phyloP scores from a whole-genome alignment of 2,329 filamentous ascomycete genomes.

The Scedosporium aurantiacum region DNA sequence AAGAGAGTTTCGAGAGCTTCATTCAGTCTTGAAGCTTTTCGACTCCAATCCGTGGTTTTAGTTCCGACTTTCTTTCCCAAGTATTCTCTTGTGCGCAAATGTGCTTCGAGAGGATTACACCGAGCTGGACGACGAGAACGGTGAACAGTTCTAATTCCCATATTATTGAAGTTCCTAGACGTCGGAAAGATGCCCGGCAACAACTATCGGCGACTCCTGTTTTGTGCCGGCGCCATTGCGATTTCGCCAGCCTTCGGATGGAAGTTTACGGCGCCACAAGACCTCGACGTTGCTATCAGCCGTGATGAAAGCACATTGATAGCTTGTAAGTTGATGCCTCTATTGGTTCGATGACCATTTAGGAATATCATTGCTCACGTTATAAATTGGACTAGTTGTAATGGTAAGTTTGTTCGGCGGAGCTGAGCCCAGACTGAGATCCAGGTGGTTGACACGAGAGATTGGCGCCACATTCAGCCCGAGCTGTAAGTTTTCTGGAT shows the following conservation, averaged over 20 bases:
- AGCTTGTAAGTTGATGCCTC: slow-evolving; percentile 6
- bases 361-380: background rate
- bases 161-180: background rate
- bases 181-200: background rate
- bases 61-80: too few species aligned
- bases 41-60: too few species aligned
- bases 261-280: background rate
- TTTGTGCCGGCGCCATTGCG: background rate
- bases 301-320: background rate
- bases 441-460: background rate
- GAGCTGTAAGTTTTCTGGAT: slow-evolving; percentile 7
- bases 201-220: background rate
- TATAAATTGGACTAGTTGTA: background rate
- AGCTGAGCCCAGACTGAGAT: background rate
- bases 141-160: too few species aligned
- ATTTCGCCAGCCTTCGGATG: background rate
- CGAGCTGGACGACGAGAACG: background rate
- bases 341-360: background rate
- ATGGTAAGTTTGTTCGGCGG: background rate
- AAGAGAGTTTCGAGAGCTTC: too few species aligned
- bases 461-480: slow-evolving; percentile 3
- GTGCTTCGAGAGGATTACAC: background rate
- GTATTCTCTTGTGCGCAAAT: too few species aligned
- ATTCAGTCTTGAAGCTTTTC: too few species aligned
- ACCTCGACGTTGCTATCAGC: background rate